Conservation (phyloP, 306 rosid genomes). For the Cucurbita ficifolia region DNA sequence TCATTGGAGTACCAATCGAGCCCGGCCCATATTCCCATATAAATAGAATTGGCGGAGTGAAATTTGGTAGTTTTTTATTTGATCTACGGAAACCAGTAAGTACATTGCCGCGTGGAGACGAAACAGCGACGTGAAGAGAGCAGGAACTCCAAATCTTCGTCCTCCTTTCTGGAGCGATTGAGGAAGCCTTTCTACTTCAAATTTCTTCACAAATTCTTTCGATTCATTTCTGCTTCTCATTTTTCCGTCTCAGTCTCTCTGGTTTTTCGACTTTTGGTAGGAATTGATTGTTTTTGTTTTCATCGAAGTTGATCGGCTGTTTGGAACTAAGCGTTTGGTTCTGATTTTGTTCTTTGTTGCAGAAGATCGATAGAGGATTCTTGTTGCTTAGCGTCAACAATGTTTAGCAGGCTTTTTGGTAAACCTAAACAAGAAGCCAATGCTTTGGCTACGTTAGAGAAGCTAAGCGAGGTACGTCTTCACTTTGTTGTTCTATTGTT, state of each 20-base stretch:
- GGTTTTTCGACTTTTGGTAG: neutral
- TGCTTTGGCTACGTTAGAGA: conserved; percentile 67
- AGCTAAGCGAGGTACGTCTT: conserved; percentile 52
- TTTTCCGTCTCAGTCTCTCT: neutral
- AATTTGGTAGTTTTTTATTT: neutral
- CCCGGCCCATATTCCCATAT: neutral
- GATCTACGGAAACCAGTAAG: neutral
- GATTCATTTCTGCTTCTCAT: neutral
- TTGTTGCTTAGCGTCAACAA: conserved; percentile 23
- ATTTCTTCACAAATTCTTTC: neutral
- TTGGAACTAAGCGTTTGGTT: neutral
- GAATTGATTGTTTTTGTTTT: neutral
- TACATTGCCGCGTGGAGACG: neutral
- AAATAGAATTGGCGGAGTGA: neutral
- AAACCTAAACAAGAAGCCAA: conserved; percentile 74
- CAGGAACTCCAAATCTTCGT: neutral
- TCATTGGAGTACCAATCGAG: neutral
- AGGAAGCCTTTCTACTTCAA: neutral
- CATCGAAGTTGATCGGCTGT: neutral
- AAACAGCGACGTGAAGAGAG: neutral
- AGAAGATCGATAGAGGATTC: conserved; percentile 17
- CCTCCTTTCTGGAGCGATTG: neutral
- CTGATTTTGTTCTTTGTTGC: conserved; percentile 6
- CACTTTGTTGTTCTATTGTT: neutral
- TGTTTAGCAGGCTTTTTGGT: conserved; percentile 70